Evolutionary conservation across 805 yeast species (phyloP).

Genomic region (Candida suzukii): DNA sequence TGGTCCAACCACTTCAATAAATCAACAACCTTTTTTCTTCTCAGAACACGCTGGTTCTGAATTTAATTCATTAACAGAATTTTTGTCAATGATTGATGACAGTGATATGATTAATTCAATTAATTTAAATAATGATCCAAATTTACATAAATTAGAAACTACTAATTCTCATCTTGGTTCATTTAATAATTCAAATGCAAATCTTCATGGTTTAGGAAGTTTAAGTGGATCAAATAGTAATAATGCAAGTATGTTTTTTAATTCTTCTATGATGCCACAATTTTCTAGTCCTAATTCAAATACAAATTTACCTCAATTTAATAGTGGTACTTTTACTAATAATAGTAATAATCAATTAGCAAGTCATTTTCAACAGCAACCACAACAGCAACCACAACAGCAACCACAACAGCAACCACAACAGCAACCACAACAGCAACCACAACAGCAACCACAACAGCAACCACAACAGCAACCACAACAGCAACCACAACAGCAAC

Average conservation of each 20-base stretch:
- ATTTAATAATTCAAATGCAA: slow-evolving; percentile 13
- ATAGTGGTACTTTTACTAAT: slow-evolving; percentile 2
- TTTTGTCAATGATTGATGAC: slow-evolving; percentile 84
- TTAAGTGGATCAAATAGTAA: not conserved
- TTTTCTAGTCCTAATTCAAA: not conserved
- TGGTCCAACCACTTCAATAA: slow-evolving; percentile 9
- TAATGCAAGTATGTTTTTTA: not conserved
- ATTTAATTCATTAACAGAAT: slow-evolving; percentile 83
- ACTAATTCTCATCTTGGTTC: slow-evolving; percentile 13
- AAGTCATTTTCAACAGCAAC: not conserved
- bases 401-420: not conserved
- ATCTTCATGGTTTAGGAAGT: slow-evolving; percentile 2
- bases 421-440: slow-evolving; percentile 4
- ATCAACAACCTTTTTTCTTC: slow-evolving; percentile 72
- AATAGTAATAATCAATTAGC: not conserved
- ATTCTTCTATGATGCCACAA: not conserved
- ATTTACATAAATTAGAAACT: slow-evolving; percentile 25
- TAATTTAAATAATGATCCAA: slow-evolving; percentile 28
- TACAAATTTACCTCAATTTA: slow-evolving; percentile 5
- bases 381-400: slow-evolving; percentile 6
- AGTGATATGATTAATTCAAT: slow-evolving; percentile 52
- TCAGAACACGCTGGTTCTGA: slow-evolving; percentile 93
- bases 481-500: not conserved
- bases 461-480: not conserved
- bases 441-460: slow-evolving; percentile 4